Percentiles rank a stretch among this genome's conserved stretches.
phyloP scores from a whole-genome alignment of 306 rosid species.

The Prunus fruticosa region DNA sequence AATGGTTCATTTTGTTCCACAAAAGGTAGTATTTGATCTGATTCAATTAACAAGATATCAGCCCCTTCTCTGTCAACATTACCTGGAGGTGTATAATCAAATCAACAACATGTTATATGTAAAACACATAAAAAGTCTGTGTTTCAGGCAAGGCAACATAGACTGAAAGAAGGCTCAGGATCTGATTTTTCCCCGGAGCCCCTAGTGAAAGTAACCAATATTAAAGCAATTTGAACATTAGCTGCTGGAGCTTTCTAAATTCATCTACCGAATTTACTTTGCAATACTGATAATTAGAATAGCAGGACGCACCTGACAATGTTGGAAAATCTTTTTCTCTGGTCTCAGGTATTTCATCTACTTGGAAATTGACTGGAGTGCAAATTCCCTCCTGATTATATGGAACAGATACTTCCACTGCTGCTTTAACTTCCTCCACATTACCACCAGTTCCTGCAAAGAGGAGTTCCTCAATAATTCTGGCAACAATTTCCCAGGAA shows the following conservation, averaged over 20 bases:
- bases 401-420: slow-evolving; percentile 19
- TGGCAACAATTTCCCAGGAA: not conserved
- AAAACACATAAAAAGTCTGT: not conserved
- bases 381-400: slow-evolving; percentile 25
- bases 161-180: not conserved
- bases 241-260: slow-evolving; percentile 9
- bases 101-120: slow-evolving; percentile 5
- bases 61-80: slow-evolving; percentile 24
- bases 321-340: slow-evolving; percentile 27
- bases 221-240: not conserved
- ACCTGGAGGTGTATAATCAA: slow-evolving; percentile 35
- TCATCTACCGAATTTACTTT: not conserved
- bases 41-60: slow-evolving; percentile 21
- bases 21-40: slow-evolving; percentile 34
- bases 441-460: slow-evolving; percentile 42
- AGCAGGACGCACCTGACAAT: slow-evolving; percentile 39
- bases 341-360: slow-evolving; percentile 18
- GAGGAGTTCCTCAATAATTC: slow-evolving; percentile 16
- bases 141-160: not conserved
- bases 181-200: no score
- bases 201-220: not conserved
- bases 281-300: slow-evolving; percentile 5
- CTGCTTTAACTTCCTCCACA: slow-evolving; percentile 26
- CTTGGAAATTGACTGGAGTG: slow-evolving; percentile 20
- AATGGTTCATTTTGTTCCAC: slow-evolving; percentile 28